Evolutionary conservation across 441 rosid species (phyloP), one percentile per base, ranked within the genome.

Genomic region (Syzygium malaccense): DNA sequence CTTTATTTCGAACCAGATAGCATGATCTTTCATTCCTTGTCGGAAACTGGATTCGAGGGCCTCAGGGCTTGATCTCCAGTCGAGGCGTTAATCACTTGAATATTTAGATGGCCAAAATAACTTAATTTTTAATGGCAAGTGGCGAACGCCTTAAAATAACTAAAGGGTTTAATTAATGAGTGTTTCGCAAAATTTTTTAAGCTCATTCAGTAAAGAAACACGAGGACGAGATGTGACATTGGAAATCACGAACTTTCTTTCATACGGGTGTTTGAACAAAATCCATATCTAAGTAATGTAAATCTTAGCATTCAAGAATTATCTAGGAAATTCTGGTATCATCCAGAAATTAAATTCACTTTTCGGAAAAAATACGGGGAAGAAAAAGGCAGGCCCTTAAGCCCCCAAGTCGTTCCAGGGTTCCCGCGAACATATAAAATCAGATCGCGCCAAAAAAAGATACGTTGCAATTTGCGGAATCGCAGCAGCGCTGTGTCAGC

Each of bases 181-280:
- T 8, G 1, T 1, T 66, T 66, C 1, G 0, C 23, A 0, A 2
- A 0, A 30, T 2, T 8, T 68, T 33, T 33, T 3, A 68, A 68
- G 19, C 0, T 2, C 19, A 10, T 19, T 68, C 4, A 0, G 48
- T 45, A 7, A 7, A 45, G 48, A 45, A 45, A 68, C 23, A 1
- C 0, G 26, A 18, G 3, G 20, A 32, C 14, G 41, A 32, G 41
- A 32, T 18, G 9, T 18, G 19, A 66, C 2, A 32, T 32, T 19
- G 48, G 7, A 1, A 32, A 32, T 68, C 45, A 33, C 18, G 1
- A 66, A 57, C 33, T 4, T 4, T 66, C 19, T 18, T 68, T 2
- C 33, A 33, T 14, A 68, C 2, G 8, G 26, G 14, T 37, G 26
- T 18, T 68, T 5, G 19, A 25, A 68, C 14, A 33, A 68, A 68